These are phyloP conservation scores for Parafenestella ontariensis DNA, from an alignment of 2,329 filamentous ascomycete genomes.

Conservation along the genomic window DNA sequence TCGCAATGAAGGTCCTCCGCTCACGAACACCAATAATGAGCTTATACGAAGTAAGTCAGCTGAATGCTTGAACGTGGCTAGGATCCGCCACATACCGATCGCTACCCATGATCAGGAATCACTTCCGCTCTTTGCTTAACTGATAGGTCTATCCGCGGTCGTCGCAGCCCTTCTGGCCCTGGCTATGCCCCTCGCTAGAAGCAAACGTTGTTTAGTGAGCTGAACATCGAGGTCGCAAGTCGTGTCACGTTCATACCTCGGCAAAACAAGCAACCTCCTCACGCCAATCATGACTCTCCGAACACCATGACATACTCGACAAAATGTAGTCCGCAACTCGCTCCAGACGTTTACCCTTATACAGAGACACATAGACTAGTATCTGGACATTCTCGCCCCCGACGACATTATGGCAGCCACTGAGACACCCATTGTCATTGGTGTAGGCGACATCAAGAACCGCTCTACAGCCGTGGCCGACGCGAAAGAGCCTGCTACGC, in stretches of 20 bases:
- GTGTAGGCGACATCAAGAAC: conserved; percentile 69
- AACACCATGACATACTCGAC: conserved; percentile 5
- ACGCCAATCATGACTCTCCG: conserved; percentile 18
- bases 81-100: too few relatives aligned
- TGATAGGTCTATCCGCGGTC: neutral
- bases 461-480: conserved; percentile 58
- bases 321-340: neutral
- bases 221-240: neutral
- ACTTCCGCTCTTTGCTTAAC: too few relatives aligned
- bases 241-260: conserved; percentile 5
- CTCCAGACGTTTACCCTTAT: neutral
- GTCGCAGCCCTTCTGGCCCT: neutral
- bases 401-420: neutral
- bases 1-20: too few relatives aligned
- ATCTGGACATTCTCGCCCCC: neutral
- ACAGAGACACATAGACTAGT: neutral
- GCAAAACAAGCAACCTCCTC: conserved; percentile 3
- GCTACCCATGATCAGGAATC: too few relatives aligned
- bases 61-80: too few relatives aligned
- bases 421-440: conserved; percentile 63
- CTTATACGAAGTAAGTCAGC: too few relatives aligned
- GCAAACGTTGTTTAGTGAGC: neutral
- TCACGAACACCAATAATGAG: too few relatives aligned
- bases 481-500: conserved; percentile 64
- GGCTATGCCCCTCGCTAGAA: neutral